These are phyloP conservation scores for Russula griseocarnosa DNA, from an alignment of 768 basidiomycete genomes.

Conservation along the genomic window DNA sequence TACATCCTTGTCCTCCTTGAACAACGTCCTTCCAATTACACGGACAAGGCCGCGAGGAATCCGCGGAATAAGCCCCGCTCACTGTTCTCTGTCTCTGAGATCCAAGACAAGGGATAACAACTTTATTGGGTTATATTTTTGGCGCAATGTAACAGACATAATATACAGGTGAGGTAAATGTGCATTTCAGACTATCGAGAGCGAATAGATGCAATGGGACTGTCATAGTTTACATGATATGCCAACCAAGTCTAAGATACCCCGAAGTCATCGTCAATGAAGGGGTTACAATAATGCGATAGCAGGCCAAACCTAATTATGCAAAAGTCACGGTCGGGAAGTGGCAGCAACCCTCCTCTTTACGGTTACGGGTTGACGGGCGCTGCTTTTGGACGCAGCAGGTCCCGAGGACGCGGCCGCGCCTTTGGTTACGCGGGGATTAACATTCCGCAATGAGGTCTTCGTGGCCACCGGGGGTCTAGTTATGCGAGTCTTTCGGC, in stretches of 20 bases:
- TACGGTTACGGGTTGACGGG: constrained; percentile 9
- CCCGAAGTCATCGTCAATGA: not conserved
- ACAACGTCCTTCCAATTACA: not conserved
- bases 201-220: constrained; percentile 10
- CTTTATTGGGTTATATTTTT: not conserved
- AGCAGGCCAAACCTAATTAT: not conserved
- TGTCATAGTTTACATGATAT: constrained; percentile 23
- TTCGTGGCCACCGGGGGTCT: constrained; percentile 17
- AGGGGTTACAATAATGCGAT: constrained; percentile 5
- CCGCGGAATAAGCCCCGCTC: not conserved
- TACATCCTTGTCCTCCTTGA: not conserved
- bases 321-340: constrained; percentile 16
- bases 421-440: constrained; percentile 15
- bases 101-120: not conserved
- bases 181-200: constrained; percentile 5
- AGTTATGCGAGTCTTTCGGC: constrained; percentile 1
- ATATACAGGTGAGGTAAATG: not conserved
- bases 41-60: not conserved
- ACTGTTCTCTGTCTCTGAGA: too few species aligned
- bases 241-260: constrained; percentile 4
- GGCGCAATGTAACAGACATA: not conserved
- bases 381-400: not conserved
- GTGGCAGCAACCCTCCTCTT: constrained; percentile 1
- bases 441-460: constrained; percentile 17
- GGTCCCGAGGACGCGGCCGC: not conserved